These are phyloP conservation scores for Kitagawia praeruptora DNA, from an alignment of 129 eudicot genomes.

Conservation along the genomic window DNA sequence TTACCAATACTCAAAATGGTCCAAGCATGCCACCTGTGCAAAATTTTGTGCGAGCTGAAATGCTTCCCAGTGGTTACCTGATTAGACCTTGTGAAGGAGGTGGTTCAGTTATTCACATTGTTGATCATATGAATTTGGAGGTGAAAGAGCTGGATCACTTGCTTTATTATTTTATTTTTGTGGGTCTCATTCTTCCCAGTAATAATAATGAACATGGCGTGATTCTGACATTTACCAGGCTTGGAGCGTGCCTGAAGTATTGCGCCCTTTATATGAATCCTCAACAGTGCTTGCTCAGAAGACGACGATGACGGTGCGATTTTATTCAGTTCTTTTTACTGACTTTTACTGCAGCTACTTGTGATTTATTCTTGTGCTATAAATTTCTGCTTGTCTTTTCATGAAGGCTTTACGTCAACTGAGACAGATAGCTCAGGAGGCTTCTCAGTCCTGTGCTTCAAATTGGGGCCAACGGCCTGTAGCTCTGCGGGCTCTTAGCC, in stretches of 20 bases:
- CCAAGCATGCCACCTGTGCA: conserved; percentile 88
- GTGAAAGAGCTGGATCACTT: conserved; percentile 17
- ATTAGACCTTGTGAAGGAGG: conserved; percentile 95
- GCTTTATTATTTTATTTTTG: neutral
- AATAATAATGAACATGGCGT: neutral
- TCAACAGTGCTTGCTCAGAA: conserved; percentile 47
- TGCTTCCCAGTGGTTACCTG: conserved; percentile 86
- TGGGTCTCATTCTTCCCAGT: neutral
- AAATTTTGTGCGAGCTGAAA: conserved; percentile 86
- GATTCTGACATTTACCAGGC: neutral
- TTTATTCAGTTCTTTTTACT: neutral
- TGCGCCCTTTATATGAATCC: conserved; percentile 48
- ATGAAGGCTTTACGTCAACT: conserved; percentile 42
- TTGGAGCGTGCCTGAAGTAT: conserved; percentile 40
- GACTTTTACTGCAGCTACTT: neutral
- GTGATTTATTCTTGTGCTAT: neutral
- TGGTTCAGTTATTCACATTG: conserved; percentile 85
- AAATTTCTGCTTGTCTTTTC: neutral
- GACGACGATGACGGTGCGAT: conserved; percentile 36
- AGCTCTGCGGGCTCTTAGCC: conserved; percentile 45
- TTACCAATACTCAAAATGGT: conserved; percentile 79
- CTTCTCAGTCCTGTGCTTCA: conserved; percentile 32
- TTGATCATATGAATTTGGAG: conserved; percentile 92
- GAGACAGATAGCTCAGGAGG: conserved; percentile 43
- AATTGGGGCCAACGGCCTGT: conserved; percentile 44